Percentiles rank a stretch among this genome's conserved stretches.
Conservation (phyloP, 163 green algal species). For the Scenedesmus sp. region DNA sequence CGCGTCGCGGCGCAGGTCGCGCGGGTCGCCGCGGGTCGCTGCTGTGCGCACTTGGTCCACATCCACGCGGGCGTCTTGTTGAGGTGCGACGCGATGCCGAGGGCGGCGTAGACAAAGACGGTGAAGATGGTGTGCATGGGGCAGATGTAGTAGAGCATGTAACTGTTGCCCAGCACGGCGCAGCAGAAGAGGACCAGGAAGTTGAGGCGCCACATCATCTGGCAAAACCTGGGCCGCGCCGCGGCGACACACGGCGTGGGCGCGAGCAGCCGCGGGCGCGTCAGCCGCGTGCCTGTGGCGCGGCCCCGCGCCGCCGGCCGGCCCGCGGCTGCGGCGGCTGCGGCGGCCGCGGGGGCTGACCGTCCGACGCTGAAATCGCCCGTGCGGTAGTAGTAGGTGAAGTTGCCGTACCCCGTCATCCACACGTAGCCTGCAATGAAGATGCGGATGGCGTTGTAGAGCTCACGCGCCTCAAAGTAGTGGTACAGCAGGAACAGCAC, state of each 20-base stretch:
- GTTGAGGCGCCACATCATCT: conserved; percentile 95
- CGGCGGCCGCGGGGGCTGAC: conserved; percentile 21
- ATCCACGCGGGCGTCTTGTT: conserved; percentile 76
- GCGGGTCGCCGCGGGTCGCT: neutral
- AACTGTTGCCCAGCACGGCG: conserved; percentile 87
- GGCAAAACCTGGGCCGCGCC: conserved; percentile 62
- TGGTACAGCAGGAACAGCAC: conserved; percentile 98
- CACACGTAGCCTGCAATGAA: conserved; percentile 98
- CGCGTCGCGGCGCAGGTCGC: too few species aligned
- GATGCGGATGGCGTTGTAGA: conserved; percentile 97
- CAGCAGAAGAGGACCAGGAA: conserved; percentile 87
- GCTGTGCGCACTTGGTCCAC: conserved; percentile 68
- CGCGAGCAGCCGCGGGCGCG: too few species aligned
- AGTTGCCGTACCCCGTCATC: conserved; percentile 99
- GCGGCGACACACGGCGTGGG: too few species aligned
- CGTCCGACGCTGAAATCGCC: conserved; percentile 88
- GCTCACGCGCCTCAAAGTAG: conserved; percentile 93
- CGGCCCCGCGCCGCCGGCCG: neutral
- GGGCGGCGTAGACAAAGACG: conserved; percentile 86
- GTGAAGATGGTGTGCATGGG: conserved; percentile 99
- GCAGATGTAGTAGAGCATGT: conserved; percentile 99
- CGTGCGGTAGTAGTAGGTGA: conserved; percentile 95
- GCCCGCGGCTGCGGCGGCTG: too few species aligned
- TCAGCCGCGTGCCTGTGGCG: too few species aligned
- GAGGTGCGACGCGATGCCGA: conserved; percentile 67